Evolutionary conservation across 768 basidiomycete genomes (phyloP).

Genomic region (Lepiota subincarnata): DNA sequence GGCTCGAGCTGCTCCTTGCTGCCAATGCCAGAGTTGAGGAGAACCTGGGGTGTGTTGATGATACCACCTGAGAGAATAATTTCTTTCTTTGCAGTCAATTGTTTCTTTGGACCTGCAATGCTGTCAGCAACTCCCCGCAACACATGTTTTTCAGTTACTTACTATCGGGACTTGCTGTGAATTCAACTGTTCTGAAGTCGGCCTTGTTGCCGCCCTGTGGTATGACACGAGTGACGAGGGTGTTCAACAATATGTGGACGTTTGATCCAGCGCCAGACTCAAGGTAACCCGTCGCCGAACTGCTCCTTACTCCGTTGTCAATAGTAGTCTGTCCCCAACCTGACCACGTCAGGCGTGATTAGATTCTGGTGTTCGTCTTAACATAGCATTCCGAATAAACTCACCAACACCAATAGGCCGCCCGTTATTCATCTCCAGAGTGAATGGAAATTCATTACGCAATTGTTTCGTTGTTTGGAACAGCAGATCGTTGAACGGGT

Average conservation of each 20-base stretch:
- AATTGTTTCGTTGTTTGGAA: conserved; percentile 16
- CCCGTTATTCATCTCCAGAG: conserved; percentile 6
- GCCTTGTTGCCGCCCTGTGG: conserved; percentile 9
- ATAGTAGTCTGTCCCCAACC: conserved; percentile 7
- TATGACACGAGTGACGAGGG: conserved; percentile 12
- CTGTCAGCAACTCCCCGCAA: no score
- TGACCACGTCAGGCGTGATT: not conserved
- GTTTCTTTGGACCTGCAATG: not conserved
- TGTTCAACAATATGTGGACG: conserved; percentile 13
- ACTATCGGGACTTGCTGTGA: not conserved
- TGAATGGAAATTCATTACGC: conserved; percentile 5
- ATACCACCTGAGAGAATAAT: not conserved
- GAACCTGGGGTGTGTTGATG: not conserved
- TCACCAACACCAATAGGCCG: conserved; percentile 6
- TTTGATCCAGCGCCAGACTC: conserved; percentile 6
- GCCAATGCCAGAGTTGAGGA: conserved; percentile 8
- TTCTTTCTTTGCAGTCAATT: conserved; percentile 1
- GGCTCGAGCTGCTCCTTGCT: not conserved
- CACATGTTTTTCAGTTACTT: not conserved
- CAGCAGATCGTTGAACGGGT: conserved; percentile 19
- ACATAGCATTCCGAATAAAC: not conserved
- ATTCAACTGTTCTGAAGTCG: conserved; percentile 23
- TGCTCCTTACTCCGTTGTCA: conserved; percentile 13
- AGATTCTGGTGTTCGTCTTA: not conserved
- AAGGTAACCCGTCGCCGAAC: conserved; percentile 25